Base-by-base conservation (phyloP, 2,329 filamentous ascomycete species). In the Trichothecium sympodiale region DNA sequence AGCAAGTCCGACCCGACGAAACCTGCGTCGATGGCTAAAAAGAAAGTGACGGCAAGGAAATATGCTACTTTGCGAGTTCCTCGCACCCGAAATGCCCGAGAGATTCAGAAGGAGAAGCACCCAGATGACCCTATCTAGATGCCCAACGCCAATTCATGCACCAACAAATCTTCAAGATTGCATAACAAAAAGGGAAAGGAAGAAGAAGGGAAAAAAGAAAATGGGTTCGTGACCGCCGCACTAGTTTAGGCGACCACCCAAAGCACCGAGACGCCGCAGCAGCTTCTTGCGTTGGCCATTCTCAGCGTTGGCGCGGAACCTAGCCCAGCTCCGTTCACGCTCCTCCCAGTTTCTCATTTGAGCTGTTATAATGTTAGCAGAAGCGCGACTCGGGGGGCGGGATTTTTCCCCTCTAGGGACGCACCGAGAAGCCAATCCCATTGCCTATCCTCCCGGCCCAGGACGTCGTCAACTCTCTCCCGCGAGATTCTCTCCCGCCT, bases 351-450 rank as follows among this genome's bases (percentile, higher is more conserved):
- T 61, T 40, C 55, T 64, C 59, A 70, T 69, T 41, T 71, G 67
- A 17, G 59, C 70, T 74, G 31, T 29, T 12, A 25, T 14, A 5
- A 28, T 26, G 27, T 25, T 14, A 38, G 42, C 17, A 41, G 12
- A 17, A 29, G n/a, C 12, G 18, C 13, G 29, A 29, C 30, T n/a
- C n/a, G n/a, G n/a, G n/a, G n/a, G n/a, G n/a, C n/a, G n/a, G n/a
- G n/a, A n/a, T n/a, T 13, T 14, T 6, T 25, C 10, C 6, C 20
- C 10, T 6, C 6, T 25, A 6, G 13, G 9, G 38, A 62, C 69
- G 56, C 52, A 74, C 74, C 61, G 13, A 78, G 52, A 41, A 77
- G 68, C 61, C 65, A 72, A 50, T 78, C 74, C 74, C 74, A 78
- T 33, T 71, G 62, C 40, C 62, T 59, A 44, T 78, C 71, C 55